Evolutionary conservation across 2,329 filamentous ascomycete species (phyloP).

Genomic region (Arthroderma sp.): DNA sequence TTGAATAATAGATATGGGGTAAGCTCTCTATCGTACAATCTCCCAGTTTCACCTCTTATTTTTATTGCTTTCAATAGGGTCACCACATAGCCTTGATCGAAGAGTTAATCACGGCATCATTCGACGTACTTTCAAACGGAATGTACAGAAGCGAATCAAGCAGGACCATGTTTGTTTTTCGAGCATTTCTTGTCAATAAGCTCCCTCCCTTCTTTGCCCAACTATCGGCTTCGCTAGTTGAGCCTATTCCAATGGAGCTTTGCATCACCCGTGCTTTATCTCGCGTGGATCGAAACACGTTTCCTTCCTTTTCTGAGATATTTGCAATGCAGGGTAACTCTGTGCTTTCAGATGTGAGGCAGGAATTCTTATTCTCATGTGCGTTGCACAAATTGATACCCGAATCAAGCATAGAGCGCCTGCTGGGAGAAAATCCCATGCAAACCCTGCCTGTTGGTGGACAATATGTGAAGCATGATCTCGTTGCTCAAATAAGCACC

Average conservation of each 20-base stretch:
- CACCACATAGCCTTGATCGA: constrained; percentile 65
- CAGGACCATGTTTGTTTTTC: constrained; percentile 55
- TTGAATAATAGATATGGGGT: constrained; percentile 75
- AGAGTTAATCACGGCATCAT: constrained; percentile 75
- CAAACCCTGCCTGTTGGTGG: constrained; percentile 61
- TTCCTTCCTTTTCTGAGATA: constrained; percentile 51
- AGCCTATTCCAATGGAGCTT: constrained; percentile 46
- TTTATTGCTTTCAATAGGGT: constrained; percentile 36
- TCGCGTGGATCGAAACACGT: constrained; percentile 48
- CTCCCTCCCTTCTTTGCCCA: constrained; percentile 49
- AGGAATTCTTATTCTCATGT: constrained; percentile 81
- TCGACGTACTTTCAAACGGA: constrained; percentile 78
- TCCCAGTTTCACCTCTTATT: neutral
- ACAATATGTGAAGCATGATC: constrained; percentile 61
- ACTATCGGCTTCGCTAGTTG: constrained; percentile 44
- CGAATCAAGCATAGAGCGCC: constrained; percentile 59
- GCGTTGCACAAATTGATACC: constrained; percentile 75
- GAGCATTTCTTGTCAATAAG: constrained; percentile 74
- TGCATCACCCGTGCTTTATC: constrained; percentile 54
- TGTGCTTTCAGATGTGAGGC: constrained; percentile 53
- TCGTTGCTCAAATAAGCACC: constrained; percentile 64
- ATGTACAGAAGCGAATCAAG: constrained; percentile 56
- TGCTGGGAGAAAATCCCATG: constrained; percentile 75
- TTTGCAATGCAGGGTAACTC: constrained; percentile 48
- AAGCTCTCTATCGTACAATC: constrained; percentile 12